phyloP scores from a whole-genome alignment of 1,284 basidiomycete genomes.

The Inonotus hispidus region DNA sequence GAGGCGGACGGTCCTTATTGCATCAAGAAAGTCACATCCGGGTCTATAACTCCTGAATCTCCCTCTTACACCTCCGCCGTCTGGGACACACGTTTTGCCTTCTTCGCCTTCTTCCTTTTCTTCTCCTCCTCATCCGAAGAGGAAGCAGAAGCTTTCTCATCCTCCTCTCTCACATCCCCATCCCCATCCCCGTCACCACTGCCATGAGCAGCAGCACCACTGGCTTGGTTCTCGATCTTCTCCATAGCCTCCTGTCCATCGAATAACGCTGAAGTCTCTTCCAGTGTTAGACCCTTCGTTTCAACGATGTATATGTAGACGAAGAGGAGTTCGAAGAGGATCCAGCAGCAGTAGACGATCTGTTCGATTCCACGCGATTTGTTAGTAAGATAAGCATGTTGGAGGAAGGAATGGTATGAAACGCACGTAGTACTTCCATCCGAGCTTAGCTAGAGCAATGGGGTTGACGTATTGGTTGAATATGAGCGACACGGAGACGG shows the following conservation, averaged over 20 bases:
- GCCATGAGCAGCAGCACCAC: background rate
- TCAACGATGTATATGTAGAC: slow-evolving; percentile 64
- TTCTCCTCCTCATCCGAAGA: background rate
- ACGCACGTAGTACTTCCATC: slow-evolving; percentile 61
- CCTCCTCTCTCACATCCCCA: slow-evolving; percentile 7
- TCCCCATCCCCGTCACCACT: background rate
- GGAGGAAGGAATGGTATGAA: slow-evolving; percentile 9
- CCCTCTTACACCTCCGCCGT: background rate
- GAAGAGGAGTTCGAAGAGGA: slow-evolving; percentile 57
- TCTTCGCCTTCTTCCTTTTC: background rate
- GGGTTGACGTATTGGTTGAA: slow-evolving; percentile 84
- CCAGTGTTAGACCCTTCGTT: slow-evolving; percentile 66
- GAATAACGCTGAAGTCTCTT: slow-evolving; percentile 72
- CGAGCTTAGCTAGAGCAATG: slow-evolving; percentile 50
- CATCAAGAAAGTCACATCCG: too few species aligned
- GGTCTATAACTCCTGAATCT: too few species aligned
- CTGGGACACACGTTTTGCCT: background rate
- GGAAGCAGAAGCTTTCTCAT: slow-evolving; percentile 3
- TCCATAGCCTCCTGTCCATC: slow-evolving; percentile 52
- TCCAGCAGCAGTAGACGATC: slow-evolving; percentile 66
- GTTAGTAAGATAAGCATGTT: too few species aligned
- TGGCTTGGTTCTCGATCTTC: slow-evolving; percentile 32
- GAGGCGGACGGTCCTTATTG: too few species aligned
- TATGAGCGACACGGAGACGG: slow-evolving; percentile 59
- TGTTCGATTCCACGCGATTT: slow-evolving; percentile 21